Conservation (phyloP, 345 rosid genomes). For the Populus deltoides region DNA sequence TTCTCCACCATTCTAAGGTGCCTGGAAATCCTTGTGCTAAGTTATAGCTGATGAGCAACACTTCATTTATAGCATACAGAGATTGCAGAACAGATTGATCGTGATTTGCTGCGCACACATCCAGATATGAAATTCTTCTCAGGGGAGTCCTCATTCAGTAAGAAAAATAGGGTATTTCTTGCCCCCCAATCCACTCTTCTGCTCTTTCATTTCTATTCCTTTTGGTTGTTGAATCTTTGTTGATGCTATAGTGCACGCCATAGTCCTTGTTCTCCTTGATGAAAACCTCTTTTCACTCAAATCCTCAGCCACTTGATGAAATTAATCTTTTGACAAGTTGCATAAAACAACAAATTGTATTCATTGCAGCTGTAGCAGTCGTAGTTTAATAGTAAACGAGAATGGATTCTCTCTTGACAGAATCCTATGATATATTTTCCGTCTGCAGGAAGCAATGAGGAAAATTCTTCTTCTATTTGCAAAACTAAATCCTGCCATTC, state of each 20-base stretch:
- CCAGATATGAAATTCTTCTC: conserved; percentile 69
- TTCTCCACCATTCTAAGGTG: conserved; percentile 1
- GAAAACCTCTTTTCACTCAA: background rate
- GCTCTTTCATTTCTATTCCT: background rate
- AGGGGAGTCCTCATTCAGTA: conserved; percentile 51
- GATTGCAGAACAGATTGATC: conserved; percentile 67
- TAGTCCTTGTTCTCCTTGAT: background rate
- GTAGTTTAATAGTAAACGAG: no score
- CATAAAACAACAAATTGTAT: background rate
- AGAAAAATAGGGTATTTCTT: conserved; percentile 48
- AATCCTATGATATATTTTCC: background rate
- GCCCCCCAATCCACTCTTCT: background rate
- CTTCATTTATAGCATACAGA: conserved; percentile 51
- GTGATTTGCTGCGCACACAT: conserved; percentile 70
- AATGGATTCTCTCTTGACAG: background rate
- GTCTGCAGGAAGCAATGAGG: conserved; percentile 62
- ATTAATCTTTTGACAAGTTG: background rate
- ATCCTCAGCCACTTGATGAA: background rate
- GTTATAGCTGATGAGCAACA: conserved; percentile 14
- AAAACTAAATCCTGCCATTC: conserved; percentile 69
- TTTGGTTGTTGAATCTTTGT: background rate
- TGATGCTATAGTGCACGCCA: background rate
- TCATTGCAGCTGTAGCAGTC: background rate
- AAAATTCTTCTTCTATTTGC: conserved; percentile 63
- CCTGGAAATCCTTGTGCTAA: conserved; percentile 1